Evolutionary conservation across 371 early-diverging fungal genomes (phyloP), one percentile per base, ranked within the genome.

Genomic region (Nematocida ironsii): DNA sequence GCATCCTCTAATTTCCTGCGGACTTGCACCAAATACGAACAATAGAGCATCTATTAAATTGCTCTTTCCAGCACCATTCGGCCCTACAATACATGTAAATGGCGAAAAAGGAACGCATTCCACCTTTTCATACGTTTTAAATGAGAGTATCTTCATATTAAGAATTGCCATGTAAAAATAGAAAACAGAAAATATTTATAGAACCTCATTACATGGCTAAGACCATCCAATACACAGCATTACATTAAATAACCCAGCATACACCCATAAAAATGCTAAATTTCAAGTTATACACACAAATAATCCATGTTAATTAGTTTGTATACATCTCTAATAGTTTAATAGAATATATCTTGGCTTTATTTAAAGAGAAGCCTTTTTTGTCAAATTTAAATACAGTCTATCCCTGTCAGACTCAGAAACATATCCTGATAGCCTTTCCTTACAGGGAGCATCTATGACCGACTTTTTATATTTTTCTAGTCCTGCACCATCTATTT

Each of bases 31-130:
- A 33, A 97, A 90, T 0, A 94, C 96, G 89, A 98, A 99, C 40
- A 91, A 91, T 83, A 99, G 93, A 55, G 97, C 98, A 87, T 98
- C 98, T 94, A 99, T 94, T 47, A 98, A 89, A 85, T 99, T 99
- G 18, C 94, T 94, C 87, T 99, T 99, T 91, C 95, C 95, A 73
- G 94, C 91, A 69, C 99, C 99, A 89, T 99, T 99, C 44, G 98
- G 97, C 13, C 99, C 99, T 75, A 97, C 93, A 57, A 99, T 92
- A 74, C 94, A 92, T 4, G 96, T 94, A 86, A 99, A 97, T 85
- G 92, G 89, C 85, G 91, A 88, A 85, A 98, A 96, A 9, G 95
- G 95, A 70, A 99, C 94, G 47, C 89, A 89, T 84, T 94, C 93
- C 69, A 87, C 89, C 33, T 95, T 95, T 81, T 91, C 90, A 87